phyloP scores from a whole-genome alignment of 148 eudicot genomes.

The Euryodendron excelsum region DNA sequence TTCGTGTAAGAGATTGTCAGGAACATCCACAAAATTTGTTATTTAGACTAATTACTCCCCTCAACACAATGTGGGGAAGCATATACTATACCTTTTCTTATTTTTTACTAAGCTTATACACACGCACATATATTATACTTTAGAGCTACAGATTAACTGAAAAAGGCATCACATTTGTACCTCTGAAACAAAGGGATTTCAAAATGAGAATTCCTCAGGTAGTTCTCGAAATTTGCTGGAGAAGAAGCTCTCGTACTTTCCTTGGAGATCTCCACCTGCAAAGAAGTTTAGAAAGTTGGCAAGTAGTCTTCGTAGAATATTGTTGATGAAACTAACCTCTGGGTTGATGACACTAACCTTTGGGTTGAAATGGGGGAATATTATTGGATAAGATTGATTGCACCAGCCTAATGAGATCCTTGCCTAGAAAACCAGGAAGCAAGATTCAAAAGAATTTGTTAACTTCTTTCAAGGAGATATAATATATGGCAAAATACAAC shows the following conservation, averaged over 20 bases:
- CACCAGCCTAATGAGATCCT: slow-evolving; percentile 20
- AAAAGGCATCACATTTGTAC: background rate
- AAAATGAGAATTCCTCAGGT: slow-evolving; percentile 25
- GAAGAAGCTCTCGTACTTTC: slow-evolving; percentile 21
- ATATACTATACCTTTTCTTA: no score
- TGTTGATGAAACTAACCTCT: slow-evolving; percentile 11
- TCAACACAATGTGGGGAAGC: background rate
- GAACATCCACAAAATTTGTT: no score
- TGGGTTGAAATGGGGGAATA: slow-evolving; percentile 13
- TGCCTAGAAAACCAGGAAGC: slow-evolving; percentile 7
- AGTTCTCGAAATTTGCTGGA: slow-evolving; percentile 16
- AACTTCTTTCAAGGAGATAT: background rate
- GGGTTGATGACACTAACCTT: slow-evolving; percentile 10
- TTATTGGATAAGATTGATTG: slow-evolving; percentile 16
- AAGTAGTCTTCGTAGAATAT: background rate
- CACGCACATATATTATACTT: no score
- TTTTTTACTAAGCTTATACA: no score
- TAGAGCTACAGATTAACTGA: background rate
- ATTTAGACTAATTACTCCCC: no score
- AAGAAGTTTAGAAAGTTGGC: background rate
- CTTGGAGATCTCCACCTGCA: slow-evolving; percentile 30
- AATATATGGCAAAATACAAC: background rate
- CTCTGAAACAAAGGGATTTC: background rate
- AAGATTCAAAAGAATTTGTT: background rate
- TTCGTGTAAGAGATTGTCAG: background rate